Base-by-base conservation (phyloP, 2,329 filamentous ascomycete species). In the Claviceps maximensis region DNA sequence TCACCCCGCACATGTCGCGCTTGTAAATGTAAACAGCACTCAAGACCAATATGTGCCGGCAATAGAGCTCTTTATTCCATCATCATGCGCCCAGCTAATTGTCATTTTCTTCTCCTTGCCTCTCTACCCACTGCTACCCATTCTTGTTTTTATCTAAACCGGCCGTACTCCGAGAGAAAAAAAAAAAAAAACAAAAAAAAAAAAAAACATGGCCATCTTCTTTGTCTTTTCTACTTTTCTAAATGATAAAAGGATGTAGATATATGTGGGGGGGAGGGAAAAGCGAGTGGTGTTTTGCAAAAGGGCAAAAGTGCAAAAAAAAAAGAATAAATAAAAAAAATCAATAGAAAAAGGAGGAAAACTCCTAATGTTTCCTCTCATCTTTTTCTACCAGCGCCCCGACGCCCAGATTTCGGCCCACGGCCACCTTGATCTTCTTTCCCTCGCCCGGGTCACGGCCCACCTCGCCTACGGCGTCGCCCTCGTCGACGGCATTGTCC, bases 381-480 rank as follows among this genome's bases (percentile, higher is more conserved):
- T 80, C 79, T 71, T 80, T 82, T 73, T 89, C 85, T 23, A 89
- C 83, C 63, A 89, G 68, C 59, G 85, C 84, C 2, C 83, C 86
- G 0, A 95, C 89, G 2, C 90, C 90, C 49, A 94, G 66, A 1
- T 76, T 78, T 61, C 89, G 75, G 17, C 90, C 90, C 50, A 96
- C 86, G 71, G 89, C 90, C 56, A 94, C 87, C 72, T 88, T 90
- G 58, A 86, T 77, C 81, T 86, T 87, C 66, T 80, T 83, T 51
- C 79, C 31, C 48, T 41, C 33, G 2, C 59, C 62, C 13, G 72
- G 74, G 47, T 75, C 73, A 55, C 69, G 64, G n/a, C 82, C 84
- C 15, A 81, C 70, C 48, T 84, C 80, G 4, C 85, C 86, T 1
- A 86, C 84, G 2, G 81, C 74, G 13, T 87, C 84, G 8, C 84